phyloP scores from a whole-genome alignment of 2,329 filamentous ascomycete genomes.

The Exophiala alcalophila region DNA sequence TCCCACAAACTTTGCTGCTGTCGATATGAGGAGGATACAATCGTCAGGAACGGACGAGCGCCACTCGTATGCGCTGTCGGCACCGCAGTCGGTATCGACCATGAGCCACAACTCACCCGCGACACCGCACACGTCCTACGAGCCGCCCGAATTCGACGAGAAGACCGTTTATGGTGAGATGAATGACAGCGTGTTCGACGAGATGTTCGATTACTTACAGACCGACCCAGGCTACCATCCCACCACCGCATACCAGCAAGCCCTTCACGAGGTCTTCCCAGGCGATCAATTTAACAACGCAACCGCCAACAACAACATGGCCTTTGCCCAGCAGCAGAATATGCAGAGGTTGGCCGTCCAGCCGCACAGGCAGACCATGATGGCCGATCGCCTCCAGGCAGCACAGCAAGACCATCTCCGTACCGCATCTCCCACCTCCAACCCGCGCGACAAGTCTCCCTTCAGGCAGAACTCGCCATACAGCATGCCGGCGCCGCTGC shows the following conservation, averaged over 20 bases:
- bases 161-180: slow-evolving; percentile 57
- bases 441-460: slow-evolving; percentile 70
- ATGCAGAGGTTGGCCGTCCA: slow-evolving; percentile 36
- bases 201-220: slow-evolving; percentile 68
- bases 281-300: slow-evolving; percentile 46
- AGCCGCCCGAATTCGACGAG: slow-evolving; percentile 53
- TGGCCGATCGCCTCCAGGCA: slow-evolving; percentile 73
- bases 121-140: slow-evolving; percentile 56
- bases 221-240: slow-evolving; percentile 50
- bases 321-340: slow-evolving; percentile 37
- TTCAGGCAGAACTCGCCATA: slow-evolving; percentile 71
- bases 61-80: slow-evolving; percentile 53
- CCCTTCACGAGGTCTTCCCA: slow-evolving; percentile 60
- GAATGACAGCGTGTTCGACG: slow-evolving; percentile 39
- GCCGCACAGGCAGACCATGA: slow-evolving; percentile 59
- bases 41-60: slow-evolving; percentile 49
- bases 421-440: slow-evolving; percentile 54
- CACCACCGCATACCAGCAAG: slow-evolving; percentile 43
- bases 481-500: slow-evolving; percentile 44
- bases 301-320: slow-evolving; percentile 36
- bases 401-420: slow-evolving; percentile 71
- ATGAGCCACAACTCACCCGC: slow-evolving; percentile 60
- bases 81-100: slow-evolving; percentile 58
- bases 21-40: slow-evolving; percentile 61
- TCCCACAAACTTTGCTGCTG: slow-evolving; percentile 50